phyloP scores from a whole-genome alignment of 2,329 filamentous ascomycete genomes.

The Ophiocordyceps robertsii region DNA sequence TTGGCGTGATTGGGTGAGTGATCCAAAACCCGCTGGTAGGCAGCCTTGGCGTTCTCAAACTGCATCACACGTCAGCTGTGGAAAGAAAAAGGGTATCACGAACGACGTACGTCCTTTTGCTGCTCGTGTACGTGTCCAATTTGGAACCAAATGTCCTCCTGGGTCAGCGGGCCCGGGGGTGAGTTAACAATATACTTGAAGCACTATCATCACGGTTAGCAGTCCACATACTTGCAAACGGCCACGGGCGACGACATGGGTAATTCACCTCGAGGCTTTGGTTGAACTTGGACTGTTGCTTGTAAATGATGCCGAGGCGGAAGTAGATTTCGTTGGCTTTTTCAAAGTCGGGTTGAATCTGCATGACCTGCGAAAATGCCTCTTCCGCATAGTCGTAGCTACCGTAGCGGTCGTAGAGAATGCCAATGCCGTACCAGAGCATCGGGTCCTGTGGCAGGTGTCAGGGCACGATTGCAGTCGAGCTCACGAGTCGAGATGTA shows the following conservation, averaged over 20 bases:
- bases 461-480: neutral
- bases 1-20: slow-evolving; percentile 94
- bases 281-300: slow-evolving; percentile 87
- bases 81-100: neutral
- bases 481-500: neutral
- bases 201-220: slow-evolving; percentile 43
- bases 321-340: slow-evolving; percentile 99
- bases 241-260: neutral
- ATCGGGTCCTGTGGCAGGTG: slow-evolving; percentile 61
- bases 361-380: slow-evolving; percentile 97
- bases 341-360: slow-evolving; percentile 93
- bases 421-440: slow-evolving; percentile 97
- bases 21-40: slow-evolving; percentile 86
- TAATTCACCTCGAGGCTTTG: slow-evolving; percentile 74
- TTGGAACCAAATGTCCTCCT: slow-evolving; percentile 99
- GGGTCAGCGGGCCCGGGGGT: slow-evolving; percentile 80
- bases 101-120: slow-evolving; percentile 75
- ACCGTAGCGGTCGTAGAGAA: slow-evolving; percentile 91
- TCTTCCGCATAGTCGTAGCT: slow-evolving; percentile 95
- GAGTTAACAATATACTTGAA: slow-evolving; percentile 97
- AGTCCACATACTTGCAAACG: neutral
- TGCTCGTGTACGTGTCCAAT: slow-evolving; percentile 98
- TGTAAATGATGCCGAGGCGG: slow-evolving; percentile 97
- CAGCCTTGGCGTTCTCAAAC: slow-evolving; percentile 87
- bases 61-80: slow-evolving; percentile 28